phyloP scores from a whole-genome alignment of 192 early-diverging fungal genomes.

The Jimgerdemannia lactiflua region DNA sequence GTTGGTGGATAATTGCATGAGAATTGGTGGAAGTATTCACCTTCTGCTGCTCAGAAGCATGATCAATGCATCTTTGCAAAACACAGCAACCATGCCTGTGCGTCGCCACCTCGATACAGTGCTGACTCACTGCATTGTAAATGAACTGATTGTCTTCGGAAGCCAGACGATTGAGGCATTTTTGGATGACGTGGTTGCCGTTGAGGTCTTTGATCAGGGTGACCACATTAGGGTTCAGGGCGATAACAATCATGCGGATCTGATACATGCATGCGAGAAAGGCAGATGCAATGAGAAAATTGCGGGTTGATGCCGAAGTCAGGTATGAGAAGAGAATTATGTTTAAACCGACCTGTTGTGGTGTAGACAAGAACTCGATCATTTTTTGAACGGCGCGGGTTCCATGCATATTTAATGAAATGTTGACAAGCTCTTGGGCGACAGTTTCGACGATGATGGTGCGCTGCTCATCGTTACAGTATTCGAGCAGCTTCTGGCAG shows the following conservation, averaged over 20 bases:
- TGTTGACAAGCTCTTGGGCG: slow-evolving; percentile 69
- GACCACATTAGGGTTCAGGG: slow-evolving; percentile 69
- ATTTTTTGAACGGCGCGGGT: slow-evolving; percentile 92
- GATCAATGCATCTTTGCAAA: slow-evolving; percentile 87
- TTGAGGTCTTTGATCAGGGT: slow-evolving; percentile 89
- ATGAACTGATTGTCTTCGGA: slow-evolving; percentile 86
- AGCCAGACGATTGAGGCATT: slow-evolving; percentile 75
- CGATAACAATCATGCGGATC: slow-evolving; percentile 63
- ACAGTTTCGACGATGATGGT: slow-evolving; percentile 71
- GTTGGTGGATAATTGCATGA: background rate
- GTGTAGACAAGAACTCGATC: slow-evolving; percentile 72
- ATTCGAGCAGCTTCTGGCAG: slow-evolving; percentile 87
- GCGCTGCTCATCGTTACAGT: slow-evolving; percentile 73
- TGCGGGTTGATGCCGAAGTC: slow-evolving; percentile 4
- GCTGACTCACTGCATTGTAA: slow-evolving; percentile 73
- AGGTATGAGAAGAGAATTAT: background rate
- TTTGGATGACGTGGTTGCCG: slow-evolving; percentile 92
- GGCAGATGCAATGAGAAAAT: background rate
- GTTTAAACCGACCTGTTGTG: slow-evolving; percentile 44
- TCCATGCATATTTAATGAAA: slow-evolving; percentile 90
- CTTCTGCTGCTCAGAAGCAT: slow-evolving; percentile 69
- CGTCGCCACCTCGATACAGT: slow-evolving; percentile 84
- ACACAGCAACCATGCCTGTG: slow-evolving; percentile 93
- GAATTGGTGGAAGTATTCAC: slow-evolving; percentile 3
- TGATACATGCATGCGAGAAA: slow-evolving; percentile 23